A percentile compares a stretch with the other conserved stretches of the same genome.
phyloP scores from a whole-genome alignment of 768 basidiomycete species.

The Lactarius akahatsu region DNA sequence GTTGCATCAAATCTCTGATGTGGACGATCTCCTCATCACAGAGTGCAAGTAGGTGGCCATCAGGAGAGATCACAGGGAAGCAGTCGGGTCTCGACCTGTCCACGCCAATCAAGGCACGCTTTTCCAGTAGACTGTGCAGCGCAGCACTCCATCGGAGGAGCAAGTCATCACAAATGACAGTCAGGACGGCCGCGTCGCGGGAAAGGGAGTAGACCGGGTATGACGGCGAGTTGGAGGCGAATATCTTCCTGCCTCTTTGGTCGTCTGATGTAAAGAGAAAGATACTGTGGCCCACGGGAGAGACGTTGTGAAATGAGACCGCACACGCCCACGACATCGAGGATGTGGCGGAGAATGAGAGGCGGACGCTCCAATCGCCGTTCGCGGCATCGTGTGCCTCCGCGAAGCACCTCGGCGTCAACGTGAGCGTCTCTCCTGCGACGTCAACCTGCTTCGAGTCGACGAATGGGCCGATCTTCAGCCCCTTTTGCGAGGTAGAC shows the following conservation, averaged over 20 bases:
- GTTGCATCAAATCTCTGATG: constrained; percentile 17
- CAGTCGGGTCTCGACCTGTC: constrained; percentile 17
- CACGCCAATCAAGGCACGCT: constrained; percentile 2
- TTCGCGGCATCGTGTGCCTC: constrained; percentile 5
- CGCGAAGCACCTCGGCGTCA: constrained; percentile 13
- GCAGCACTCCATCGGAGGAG: constrained; percentile 12
- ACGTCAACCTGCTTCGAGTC: not conserved
- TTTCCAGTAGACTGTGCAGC: not conserved
- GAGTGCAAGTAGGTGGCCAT: constrained; percentile 16
- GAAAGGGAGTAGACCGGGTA: constrained; percentile 19
- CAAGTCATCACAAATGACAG: constrained; percentile 14
- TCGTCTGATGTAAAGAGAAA: constrained; percentile 14
- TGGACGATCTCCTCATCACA: constrained; percentile 18
- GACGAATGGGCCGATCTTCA: constrained; percentile 21
- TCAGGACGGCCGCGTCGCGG: constrained; percentile 14
- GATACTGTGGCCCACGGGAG: constrained; percentile 6
- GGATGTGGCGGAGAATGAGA: constrained; percentile 16
- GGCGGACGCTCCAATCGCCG: not conserved
- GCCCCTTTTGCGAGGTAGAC: constrained; percentile 14
- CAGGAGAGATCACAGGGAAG: constrained; percentile 19
- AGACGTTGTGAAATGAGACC: not conserved
- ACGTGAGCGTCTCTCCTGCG: constrained; percentile 9
- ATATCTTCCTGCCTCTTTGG: constrained; percentile 15
- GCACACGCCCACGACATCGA: constrained; percentile 9
- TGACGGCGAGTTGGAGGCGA: constrained; percentile 9